Percentiles rank a stretch among this genome's conserved stretches.
Conservation (phyloP, 352 stramenopile species). For the Phytophthora capsici region DNA sequence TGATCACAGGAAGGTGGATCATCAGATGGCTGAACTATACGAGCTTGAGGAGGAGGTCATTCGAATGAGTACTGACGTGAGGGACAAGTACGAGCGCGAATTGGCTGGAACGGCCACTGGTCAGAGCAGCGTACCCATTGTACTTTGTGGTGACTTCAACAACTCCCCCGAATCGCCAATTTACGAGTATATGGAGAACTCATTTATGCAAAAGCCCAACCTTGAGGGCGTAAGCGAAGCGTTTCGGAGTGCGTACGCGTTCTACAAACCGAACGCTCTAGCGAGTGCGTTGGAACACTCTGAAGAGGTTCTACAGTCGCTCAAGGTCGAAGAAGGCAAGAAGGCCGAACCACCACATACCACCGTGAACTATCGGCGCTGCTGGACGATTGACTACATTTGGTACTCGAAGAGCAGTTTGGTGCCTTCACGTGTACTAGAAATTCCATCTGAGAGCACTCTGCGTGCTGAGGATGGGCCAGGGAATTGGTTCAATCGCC, state of each 20-base stretch:
- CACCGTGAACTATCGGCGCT: constrained; percentile 86
- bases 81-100: constrained; percentile 84
- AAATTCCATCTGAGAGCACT: constrained; percentile 75
- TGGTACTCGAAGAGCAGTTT: constrained; percentile 83
- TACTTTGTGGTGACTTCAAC: constrained; percentile 89
- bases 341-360: constrained; percentile 83
- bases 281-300: constrained; percentile 39
- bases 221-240: constrained; percentile 68
- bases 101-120: constrained; percentile 60
- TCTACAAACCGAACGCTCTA: constrained; percentile 67
- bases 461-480: constrained; percentile 80
- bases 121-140: constrained; percentile 64
- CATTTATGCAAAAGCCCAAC: constrained; percentile 88
- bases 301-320: constrained; percentile 28
- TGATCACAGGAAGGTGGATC: constrained; percentile 77
- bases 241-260: constrained; percentile 78
- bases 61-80: constrained; percentile 76
- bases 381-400: constrained; percentile 92
- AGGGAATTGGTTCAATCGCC: constrained; percentile 76
- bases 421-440: constrained; percentile 63
- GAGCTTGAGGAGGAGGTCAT: constrained; percentile 87
- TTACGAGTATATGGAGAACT: constrained; percentile 90
- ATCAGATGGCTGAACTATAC: constrained; percentile 87
- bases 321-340: constrained; percentile 47
- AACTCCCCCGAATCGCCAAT: constrained; percentile 85